A percentile compares a stretch with the other conserved stretches of the same genome.
Evolutionary conservation across 495 filamentous ascomycete species (phyloP).

Genomic region (Penicillium subrubescens): DNA sequence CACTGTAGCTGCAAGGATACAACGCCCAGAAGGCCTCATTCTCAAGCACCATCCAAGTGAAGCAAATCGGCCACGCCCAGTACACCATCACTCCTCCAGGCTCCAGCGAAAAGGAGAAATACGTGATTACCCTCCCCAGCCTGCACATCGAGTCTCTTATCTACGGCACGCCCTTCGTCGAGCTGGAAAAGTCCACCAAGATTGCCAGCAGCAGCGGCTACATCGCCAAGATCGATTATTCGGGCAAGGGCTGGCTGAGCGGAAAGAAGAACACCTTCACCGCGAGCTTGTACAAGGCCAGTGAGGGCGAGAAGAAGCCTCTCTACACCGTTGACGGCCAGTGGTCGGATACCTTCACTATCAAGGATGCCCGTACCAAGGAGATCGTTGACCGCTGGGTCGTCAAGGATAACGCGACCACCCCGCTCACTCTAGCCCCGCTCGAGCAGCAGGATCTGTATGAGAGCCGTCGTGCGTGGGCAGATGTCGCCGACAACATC

Average conservation of each 20-base stretch:
- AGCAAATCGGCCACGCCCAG: slow-evolving; percentile 94
- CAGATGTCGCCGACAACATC: slow-evolving; percentile 79
- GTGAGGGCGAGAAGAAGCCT: slow-evolving; percentile 74
- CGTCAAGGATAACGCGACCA: slow-evolving; percentile 59
- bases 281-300: slow-evolving; percentile 71
- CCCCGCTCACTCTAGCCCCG: slow-evolving; percentile 70
- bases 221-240: slow-evolving; percentile 91
- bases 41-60: slow-evolving; percentile 88
- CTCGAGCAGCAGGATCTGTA: slow-evolving; percentile 82
- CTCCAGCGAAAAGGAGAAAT: slow-evolving; percentile 63
- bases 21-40: slow-evolving; percentile 98
- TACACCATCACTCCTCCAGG: slow-evolving; percentile 68
- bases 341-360: slow-evolving; percentile 84
- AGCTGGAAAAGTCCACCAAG: slow-evolving; percentile 78
- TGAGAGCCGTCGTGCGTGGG: slow-evolving; percentile 88
- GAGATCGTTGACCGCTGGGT: slow-evolving; percentile 70
- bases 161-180: slow-evolving; percentile 87
- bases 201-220: slow-evolving; percentile 86
- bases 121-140: slow-evolving; percentile 87
- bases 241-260: slow-evolving; percentile 87
- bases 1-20: slow-evolving; percentile 76
- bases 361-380: slow-evolving; percentile 73
- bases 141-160: slow-evolving; percentile 95
- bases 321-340: slow-evolving; percentile 87
- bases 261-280: slow-evolving; percentile 94